These are phyloP conservation scores for Endotrypanum monterogeii DNA, from an alignment of 208 protist genomes.

Conservation along the genomic window DNA sequence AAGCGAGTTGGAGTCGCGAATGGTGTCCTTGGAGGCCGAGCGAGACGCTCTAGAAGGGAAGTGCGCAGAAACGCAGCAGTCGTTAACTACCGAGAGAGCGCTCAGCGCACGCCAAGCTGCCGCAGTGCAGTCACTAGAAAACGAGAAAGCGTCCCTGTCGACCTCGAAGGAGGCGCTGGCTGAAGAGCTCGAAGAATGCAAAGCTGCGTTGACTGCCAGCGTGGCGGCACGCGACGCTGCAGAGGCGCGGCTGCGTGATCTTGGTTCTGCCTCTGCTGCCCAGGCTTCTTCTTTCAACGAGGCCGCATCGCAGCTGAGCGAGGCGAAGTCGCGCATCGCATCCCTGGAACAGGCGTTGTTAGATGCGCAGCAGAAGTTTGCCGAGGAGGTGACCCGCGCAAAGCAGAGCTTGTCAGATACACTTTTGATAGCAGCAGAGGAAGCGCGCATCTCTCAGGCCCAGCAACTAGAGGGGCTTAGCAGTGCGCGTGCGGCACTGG, in stretches of 20 bases:
- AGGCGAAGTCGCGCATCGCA: constrained; percentile 9
- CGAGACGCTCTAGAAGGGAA: constrained; percentile 6
- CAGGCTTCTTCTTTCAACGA: constrained; percentile 15
- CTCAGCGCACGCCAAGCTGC: constrained; percentile 15
- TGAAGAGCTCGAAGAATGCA: constrained; percentile 23
- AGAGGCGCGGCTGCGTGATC: neutral
- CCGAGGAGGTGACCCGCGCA: neutral
- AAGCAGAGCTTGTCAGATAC: constrained; percentile 5
- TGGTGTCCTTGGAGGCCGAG: constrained; percentile 17
- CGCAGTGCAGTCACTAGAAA: constrained; percentile 25
- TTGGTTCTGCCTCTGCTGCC: constrained; percentile 13
- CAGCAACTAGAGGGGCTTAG: constrained; percentile 20
- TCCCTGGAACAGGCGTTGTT: constrained; percentile 8
- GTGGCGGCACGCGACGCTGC: constrained; percentile 14
- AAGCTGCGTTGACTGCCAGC: constrained; percentile 3
- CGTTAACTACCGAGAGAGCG: constrained; percentile 14
- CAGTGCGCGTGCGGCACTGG: constrained; percentile 5
- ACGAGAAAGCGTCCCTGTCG: constrained; percentile 21
- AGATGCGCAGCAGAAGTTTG: neutral
- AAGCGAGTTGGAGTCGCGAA: constrained; percentile 13
- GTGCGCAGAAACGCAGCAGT: constrained; percentile 11
- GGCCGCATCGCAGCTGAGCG: constrained; percentile 10
- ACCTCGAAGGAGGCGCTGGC: constrained; percentile 8
- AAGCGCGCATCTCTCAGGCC: constrained; percentile 11
- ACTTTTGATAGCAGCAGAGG: neutral